Percentiles rank a stretch among this genome's conserved stretches.
phyloP scores from a whole-genome alignment of 331 rosid genomes.

The Malus hybrid region DNA sequence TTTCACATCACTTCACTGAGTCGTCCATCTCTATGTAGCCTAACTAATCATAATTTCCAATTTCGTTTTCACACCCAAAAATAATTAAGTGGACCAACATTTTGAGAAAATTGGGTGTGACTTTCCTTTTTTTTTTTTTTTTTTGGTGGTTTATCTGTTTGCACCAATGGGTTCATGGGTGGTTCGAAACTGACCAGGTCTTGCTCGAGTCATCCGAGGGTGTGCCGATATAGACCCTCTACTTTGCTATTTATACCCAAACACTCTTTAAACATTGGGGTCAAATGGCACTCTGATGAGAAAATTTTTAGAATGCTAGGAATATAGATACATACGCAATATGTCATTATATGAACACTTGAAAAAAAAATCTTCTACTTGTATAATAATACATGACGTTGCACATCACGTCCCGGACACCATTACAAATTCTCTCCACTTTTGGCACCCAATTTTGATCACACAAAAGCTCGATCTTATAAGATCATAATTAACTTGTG shows the following conservation, averaged over 20 bases:
- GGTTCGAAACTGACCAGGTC: neutral
- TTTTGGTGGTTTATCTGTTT: neutral
- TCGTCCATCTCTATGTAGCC: neutral
- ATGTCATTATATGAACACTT: too few relatives aligned
- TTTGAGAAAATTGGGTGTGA: neutral
- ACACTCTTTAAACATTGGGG: too few relatives aligned
- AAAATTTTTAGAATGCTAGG: too few relatives aligned
- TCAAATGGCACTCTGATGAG: too few relatives aligned
- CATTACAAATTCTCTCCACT: too few relatives aligned
- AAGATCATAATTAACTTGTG: neutral
- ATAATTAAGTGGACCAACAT: neutral
- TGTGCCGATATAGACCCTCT: too few relatives aligned
- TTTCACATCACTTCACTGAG: neutral
- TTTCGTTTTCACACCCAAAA: neutral
- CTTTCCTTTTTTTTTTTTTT: neutral
- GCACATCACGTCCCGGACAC: fast-evolving
- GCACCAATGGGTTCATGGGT: too few relatives aligned
- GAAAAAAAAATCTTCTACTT: too few relatives aligned
- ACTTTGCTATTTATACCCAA: too few relatives aligned
- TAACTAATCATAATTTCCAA: neutral
- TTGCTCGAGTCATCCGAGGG: neutral
- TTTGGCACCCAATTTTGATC: slow-evolving; percentile 18
- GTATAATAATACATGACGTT: too few relatives aligned
- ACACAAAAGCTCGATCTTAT: neutral
- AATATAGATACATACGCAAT: too few relatives aligned